Conservation (phyloP, 2,329 filamentous ascomycete genomes). For the Alternaria arbusti region DNA sequence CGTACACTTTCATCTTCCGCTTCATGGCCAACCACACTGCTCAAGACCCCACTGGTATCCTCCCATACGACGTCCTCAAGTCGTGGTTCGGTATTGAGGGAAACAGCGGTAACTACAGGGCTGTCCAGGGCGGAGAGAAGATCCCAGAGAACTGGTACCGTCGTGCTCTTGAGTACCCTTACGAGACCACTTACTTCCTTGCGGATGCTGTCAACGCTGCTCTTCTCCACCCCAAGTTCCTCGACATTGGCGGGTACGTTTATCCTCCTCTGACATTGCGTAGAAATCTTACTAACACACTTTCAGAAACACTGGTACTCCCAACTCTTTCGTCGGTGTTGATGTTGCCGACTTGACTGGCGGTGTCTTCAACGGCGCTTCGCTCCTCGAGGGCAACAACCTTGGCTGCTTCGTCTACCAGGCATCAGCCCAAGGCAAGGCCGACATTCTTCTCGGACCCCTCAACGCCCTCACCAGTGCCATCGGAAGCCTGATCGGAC, state of each 20-base stretch:
- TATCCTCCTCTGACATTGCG: background rate
- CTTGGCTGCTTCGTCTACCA: slow-evolving; percentile 27
- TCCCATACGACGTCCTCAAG: slow-evolving; percentile 25
- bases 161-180: slow-evolving; percentile 29
- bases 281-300: background rate
- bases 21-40: slow-evolving; percentile 36
- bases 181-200: slow-evolving; percentile 28
- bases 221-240: slow-evolving; percentile 29
- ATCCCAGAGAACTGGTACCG: slow-evolving; percentile 34
- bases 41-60: slow-evolving; percentile 19
- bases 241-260: slow-evolving; percentile 26
- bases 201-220: slow-evolving; percentile 25
- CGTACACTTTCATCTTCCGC: slow-evolving; percentile 34
- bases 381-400: slow-evolving; percentile 26
- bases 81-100: slow-evolving; percentile 33
- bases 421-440: slow-evolving; percentile 27
- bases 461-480: slow-evolving; percentile 20
- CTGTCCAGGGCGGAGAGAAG: slow-evolving; percentile 23
- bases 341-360: slow-evolving; percentile 24
- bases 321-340: slow-evolving; percentile 29
- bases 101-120: slow-evolving; percentile 18
- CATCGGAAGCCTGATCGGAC: slow-evolving; percentile 20
- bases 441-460: slow-evolving; percentile 24
- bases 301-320: slow-evolving; percentile 27
- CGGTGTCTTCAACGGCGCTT: slow-evolving; percentile 21